phyloP scores from a whole-genome alignment of 768 basidiomycete species.

The Glaciozyma martinii region DNA sequence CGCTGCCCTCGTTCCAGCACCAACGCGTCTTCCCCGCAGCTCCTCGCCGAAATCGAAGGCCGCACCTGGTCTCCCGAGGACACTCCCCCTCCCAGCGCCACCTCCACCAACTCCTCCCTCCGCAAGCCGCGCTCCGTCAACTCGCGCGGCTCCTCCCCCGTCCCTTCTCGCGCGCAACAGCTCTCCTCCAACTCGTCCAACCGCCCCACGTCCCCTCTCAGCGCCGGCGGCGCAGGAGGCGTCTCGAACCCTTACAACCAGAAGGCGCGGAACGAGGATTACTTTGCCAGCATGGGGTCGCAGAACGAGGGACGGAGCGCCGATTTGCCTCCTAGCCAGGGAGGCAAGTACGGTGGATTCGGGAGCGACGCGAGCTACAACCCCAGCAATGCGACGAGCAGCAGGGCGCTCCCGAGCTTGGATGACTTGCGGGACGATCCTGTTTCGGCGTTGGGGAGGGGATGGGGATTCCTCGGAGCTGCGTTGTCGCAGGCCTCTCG shows the following conservation, averaged over 20 bases:
- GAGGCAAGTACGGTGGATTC: slow-evolving; percentile 87
- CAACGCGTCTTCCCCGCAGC: slow-evolving; percentile 43
- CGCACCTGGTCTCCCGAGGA: slow-evolving; percentile 68
- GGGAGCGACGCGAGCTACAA: slow-evolving; percentile 43
- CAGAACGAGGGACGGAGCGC: slow-evolving; percentile 68
- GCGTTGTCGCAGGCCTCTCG: slow-evolving; percentile 70
- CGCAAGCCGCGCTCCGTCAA: slow-evolving; percentile 74
- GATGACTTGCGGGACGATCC: slow-evolving; percentile 81
- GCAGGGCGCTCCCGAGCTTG: slow-evolving; percentile 66
- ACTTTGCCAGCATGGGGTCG: slow-evolving; percentile 72
- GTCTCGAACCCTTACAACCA: slow-evolving; percentile 9
- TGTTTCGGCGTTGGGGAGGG: slow-evolving; percentile 72
- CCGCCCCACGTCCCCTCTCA: slow-evolving; percentile 4
- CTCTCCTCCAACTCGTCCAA: slow-evolving; percentile 11
- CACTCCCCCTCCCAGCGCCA: slow-evolving; percentile 48
- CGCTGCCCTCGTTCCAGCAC: not conserved
- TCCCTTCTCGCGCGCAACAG: slow-evolving; percentile 40
- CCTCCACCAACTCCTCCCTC: slow-evolving; percentile 42
- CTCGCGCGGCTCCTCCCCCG: slow-evolving; percentile 43
- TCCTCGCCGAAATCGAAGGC: slow-evolving; percentile 66
- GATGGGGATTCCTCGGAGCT: slow-evolving; percentile 89
- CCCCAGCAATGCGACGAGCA: slow-evolving; percentile 65
- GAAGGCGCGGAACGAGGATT: slow-evolving; percentile 74
- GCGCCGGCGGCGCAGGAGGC: slow-evolving; percentile 20
- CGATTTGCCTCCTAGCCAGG: slow-evolving; percentile 83